Base-by-base conservation (phyloP, 2,329 filamentous ascomycete genomes). In the Fusarium odoratissimum region DNA sequence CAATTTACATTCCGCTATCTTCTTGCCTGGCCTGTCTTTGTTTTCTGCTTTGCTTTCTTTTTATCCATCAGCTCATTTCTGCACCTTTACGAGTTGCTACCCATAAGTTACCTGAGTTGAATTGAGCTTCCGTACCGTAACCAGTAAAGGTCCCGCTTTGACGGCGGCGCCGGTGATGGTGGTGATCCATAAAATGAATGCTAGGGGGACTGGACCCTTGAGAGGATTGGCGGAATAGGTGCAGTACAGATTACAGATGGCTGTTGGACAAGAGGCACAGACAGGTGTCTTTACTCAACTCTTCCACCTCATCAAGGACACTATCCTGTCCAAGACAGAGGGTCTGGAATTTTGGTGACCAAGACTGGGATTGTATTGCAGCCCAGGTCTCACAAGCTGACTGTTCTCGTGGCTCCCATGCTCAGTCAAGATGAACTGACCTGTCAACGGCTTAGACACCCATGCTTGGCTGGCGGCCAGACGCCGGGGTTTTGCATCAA, bases 361-460 rank as follows among this genome's bases (percentile, higher is more conserved):
- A 31, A 44, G 40, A 52, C 52, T 42, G 49, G 67, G 63, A 67
- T 49, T 48, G 57, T 45, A 44, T 25, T 54, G 31, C 31, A 54
- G 21, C 30, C 30, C 57, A 74, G 31, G 71, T 74, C 64, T 68
- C 48, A 74, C 62, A 71, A 70, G 70, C 60, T 59, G 71, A 69
- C 65, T 67, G 52, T 60, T 67, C 75, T 77, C 75, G 74, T 77
- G 75, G 75, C 74, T 77, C 73, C 75, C 75, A 77, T 77, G 75
- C 63, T 66, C 37, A 48, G 63, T 70, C 41, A 59, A 74, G 60
- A 66, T 62, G 61, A 54, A 48, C 51, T 69, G 72, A 63, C 71
- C 67, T 77, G 75, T 76, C 74, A 75, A 71, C 28, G 51, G 67
- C 37, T 55, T 51, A 42, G 60, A 56, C 57, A 76, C 55, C 73